phyloP scores from a whole-genome alignment of 768 basidiomycete genomes.

The Ramaria rubella region DNA sequence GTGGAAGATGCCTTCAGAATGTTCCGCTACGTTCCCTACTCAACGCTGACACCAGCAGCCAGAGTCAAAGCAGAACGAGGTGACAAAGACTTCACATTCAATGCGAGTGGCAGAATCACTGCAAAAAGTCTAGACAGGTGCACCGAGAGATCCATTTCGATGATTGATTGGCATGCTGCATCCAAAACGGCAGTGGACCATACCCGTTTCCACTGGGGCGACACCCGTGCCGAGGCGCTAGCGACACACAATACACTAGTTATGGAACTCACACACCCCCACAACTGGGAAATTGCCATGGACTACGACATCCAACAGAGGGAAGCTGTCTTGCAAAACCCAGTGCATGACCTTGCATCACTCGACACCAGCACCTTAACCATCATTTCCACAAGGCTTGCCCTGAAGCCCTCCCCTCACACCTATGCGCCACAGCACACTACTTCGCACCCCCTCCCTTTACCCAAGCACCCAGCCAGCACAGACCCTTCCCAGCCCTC shows the following conservation, averaged over 20 bases:
- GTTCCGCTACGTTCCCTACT: slow-evolving; percentile 21
- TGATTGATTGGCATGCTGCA: not conserved
- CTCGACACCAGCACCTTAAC: not conserved
- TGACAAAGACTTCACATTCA: slow-evolving; percentile 1
- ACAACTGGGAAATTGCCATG: not conserved
- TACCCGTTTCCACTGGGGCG: not conserved
- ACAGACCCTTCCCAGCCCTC: not conserved
- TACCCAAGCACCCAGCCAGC: not conserved
- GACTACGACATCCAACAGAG: not conserved
- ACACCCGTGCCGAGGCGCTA: not conserved
- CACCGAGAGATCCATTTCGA: too few relatives aligned
- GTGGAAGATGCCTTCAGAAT: slow-evolving; percentile 15
- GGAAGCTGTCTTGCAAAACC: not conserved
- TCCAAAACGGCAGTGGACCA: not conserved
- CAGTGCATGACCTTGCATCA: not conserved
- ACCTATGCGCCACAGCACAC: not conserved
- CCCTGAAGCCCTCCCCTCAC: not conserved
- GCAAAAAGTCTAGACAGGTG: too few relatives aligned
- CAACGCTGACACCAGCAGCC: slow-evolving; percentile 14
- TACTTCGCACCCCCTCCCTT: not conserved
- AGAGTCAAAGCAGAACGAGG: slow-evolving; percentile 13
- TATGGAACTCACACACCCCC: not conserved
- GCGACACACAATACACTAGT: not conserved
- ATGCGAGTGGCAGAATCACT: too few relatives aligned
- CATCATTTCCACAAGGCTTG: not conserved